These are phyloP conservation scores for Amylostereum areolatum DNA, from an alignment of 1,284 basidiomycete genomes.

Conservation along the genomic window DNA sequence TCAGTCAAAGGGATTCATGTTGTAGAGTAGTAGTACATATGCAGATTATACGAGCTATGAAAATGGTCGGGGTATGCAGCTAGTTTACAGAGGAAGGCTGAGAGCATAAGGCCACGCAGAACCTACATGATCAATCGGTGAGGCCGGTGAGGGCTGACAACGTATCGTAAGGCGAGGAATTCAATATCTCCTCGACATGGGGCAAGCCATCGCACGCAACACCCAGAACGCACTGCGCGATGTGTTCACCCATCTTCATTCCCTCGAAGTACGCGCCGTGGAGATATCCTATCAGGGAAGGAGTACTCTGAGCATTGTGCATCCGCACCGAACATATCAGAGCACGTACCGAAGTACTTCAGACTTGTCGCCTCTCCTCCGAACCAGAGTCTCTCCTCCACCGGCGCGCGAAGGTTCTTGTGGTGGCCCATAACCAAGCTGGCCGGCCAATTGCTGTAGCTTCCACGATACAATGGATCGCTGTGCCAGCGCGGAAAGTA, in stretches of 20 bases:
- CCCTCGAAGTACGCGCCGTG: conserved; percentile 33
- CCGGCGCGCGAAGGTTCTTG: conserved; percentile 51
- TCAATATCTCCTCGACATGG: conserved; percentile 10
- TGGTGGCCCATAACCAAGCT: conserved; percentile 48
- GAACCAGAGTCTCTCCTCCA: conserved; percentile 50
- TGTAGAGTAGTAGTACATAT: too few species aligned
- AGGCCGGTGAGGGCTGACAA: too few species aligned
- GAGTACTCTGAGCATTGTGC: neutral
- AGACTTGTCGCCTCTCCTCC: conserved; percentile 59
- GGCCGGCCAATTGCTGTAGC: conserved; percentile 57
- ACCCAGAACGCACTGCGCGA: conserved; percentile 9
- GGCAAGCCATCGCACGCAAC: conserved; percentile 6
- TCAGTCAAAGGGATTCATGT: too few species aligned
- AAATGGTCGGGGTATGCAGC: too few species aligned
- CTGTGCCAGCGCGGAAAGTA: conserved; percentile 43
- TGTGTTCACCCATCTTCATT: conserved; percentile 10
- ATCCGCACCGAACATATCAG: neutral
- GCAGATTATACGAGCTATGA: too few species aligned
- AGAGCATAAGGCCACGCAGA: too few species aligned
- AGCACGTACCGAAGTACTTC: conserved; percentile 46
- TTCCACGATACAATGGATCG: conserved; percentile 48
- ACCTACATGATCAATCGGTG: too few species aligned
- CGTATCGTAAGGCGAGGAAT: conserved; percentile 7
- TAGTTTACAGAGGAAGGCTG: too few species aligned
- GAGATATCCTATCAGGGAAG: conserved; percentile 22